A percentile compares a stretch with the other conserved stretches of the same genome.
These are phyloP conservation scores for Dacryopinax primogenitus DNA, from an alignment of 768 basidiomycete genomes.

Conservation along the genomic window DNA sequence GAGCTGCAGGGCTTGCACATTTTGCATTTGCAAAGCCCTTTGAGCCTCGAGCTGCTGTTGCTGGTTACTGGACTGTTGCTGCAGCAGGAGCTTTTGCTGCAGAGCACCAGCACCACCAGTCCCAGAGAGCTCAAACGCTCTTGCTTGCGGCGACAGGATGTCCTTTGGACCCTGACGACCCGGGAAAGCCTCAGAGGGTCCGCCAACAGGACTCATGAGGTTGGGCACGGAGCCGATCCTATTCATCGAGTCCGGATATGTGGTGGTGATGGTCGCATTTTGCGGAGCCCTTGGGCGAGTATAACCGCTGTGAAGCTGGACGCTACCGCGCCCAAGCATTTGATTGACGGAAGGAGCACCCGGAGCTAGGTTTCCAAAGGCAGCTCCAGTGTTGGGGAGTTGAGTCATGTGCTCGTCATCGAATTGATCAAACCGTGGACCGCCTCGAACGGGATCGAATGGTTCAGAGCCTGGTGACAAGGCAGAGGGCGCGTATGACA, in stretches of 20 bases:
- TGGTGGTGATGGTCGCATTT: constrained; percentile 1
- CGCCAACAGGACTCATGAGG: not conserved
- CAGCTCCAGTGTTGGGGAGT: not conserved
- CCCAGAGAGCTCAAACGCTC: not conserved
- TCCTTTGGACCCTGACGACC: not conserved
- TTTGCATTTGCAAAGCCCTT: not conserved
- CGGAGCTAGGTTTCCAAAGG: not conserved
- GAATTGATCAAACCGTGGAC: not conserved
- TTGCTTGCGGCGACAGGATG: not conserved
- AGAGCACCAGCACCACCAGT: not conserved
- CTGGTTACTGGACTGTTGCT: not conserved
- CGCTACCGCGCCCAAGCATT: constrained; percentile 4
- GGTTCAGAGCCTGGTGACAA: not conserved
- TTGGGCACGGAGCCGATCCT: not conserved
- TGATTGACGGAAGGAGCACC: not conserved
- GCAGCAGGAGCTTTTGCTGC: not conserved
- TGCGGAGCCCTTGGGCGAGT: not conserved
- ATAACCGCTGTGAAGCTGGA: not conserved
- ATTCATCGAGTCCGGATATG: not conserved
- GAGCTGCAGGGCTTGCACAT: constrained; percentile 13
- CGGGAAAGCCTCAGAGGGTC: not conserved
- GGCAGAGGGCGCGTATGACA: not conserved
- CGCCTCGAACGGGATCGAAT: not conserved
- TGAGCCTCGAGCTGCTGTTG: constrained; percentile 5
- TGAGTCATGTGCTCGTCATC: not conserved